Percentiles rank a stretch among this genome's conserved stretches.
Evolutionary conservation across 257 asterid genomes (phyloP).

Genomic region (Penstemon barbatus): DNA sequence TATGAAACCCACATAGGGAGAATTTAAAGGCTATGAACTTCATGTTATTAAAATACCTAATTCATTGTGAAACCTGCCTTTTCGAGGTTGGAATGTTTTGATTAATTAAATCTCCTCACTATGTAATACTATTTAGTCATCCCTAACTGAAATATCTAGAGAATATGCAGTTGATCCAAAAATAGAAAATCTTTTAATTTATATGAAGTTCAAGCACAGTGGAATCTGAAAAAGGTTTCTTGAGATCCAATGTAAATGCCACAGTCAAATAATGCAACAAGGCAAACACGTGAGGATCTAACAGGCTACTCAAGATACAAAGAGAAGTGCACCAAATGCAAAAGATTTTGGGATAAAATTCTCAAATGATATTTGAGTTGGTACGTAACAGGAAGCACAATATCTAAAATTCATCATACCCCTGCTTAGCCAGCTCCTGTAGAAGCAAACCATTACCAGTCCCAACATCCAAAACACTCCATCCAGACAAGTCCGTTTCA

Average conservation of each 20-base stretch:
- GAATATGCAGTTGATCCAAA: not conserved
- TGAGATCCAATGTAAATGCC: not conserved
- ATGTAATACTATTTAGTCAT: not conserved
- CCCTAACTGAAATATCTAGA: not conserved
- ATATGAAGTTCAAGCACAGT: too few species aligned
- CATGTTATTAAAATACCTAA: not conserved
- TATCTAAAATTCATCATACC: conserved; percentile 57
- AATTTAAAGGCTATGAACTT: conserved; percentile 10
- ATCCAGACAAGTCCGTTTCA: conserved; percentile 65
- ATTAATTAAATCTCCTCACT: not conserved
- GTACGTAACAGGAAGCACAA: conserved; percentile 24
- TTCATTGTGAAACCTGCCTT: not conserved
- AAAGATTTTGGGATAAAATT: conserved; percentile 7
- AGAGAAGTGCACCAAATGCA: conserved; percentile 3
- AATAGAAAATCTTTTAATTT: too few species aligned
- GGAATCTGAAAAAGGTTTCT: not conserved
- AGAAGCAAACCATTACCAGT: conserved; percentile 98
- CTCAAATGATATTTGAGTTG: not conserved
- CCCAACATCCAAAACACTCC: conserved; percentile 95
- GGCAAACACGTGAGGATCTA: not conserved
- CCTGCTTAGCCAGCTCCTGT: conserved; percentile 90
- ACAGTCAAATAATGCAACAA: conserved; percentile 19
- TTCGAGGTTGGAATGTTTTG: not conserved
- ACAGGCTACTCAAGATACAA: conserved; percentile 6
- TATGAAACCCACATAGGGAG: not conserved